These are phyloP conservation scores for Fusarium liriodendri DNA, from an alignment of 2,329 filamentous ascomycete species.

Conservation along the genomic window DNA sequence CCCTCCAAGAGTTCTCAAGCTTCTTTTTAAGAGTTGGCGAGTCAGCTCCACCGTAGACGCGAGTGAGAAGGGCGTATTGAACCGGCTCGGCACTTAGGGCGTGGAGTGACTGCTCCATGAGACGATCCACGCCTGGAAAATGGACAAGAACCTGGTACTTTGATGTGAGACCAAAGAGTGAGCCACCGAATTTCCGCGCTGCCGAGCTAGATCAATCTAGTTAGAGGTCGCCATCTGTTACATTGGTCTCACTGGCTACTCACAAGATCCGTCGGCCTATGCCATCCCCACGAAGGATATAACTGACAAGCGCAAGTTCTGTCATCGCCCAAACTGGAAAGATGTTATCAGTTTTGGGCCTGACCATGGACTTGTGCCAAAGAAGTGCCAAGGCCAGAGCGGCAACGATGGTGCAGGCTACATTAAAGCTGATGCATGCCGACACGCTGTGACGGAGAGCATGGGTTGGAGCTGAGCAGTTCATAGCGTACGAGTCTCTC, in stretches of 20 bases:
- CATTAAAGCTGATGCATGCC: not conserved
- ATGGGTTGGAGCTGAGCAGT: not conserved
- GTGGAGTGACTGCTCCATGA: constrained; percentile 26
- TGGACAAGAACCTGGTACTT: constrained; percentile 29
- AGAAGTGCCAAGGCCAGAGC: not conserved
- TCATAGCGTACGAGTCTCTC: not conserved
- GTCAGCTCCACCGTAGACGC: constrained; percentile 16
- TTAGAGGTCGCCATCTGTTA: not conserved
- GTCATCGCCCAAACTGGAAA: constrained; percentile 19
- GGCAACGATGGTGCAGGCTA: not conserved
- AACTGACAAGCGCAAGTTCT: constrained; percentile 25
- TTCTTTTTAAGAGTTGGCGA: not conserved
- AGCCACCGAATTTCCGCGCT: constrained; percentile 25
- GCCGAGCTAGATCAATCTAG: not conserved
- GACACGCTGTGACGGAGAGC: not conserved
- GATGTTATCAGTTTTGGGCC: not conserved
- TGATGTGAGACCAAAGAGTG: constrained; percentile 35
- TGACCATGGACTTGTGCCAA: not conserved
- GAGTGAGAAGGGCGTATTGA: constrained; percentile 13
- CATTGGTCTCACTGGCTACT: not conserved
- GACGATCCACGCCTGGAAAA: constrained; percentile 26
- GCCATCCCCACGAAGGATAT: constrained; percentile 22
- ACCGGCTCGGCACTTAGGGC: constrained; percentile 12
- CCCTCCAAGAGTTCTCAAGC: not conserved
- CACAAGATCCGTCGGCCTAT: constrained; percentile 26